phyloP scores from a whole-genome alignment of 148 eudicot genomes.

The Rhododendron williamsianum region DNA sequence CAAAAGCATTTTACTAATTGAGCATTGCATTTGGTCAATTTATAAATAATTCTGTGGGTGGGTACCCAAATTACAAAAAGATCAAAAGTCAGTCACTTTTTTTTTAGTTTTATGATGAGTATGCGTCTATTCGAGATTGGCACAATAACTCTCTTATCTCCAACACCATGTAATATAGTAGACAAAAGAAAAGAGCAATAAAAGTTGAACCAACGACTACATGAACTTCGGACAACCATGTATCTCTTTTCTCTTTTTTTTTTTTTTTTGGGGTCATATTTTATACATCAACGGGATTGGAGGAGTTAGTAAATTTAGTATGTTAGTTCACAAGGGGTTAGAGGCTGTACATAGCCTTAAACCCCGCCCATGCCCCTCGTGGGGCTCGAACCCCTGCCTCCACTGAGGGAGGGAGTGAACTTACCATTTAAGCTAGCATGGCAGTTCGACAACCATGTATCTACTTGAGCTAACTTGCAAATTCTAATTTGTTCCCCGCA shows the following conservation, averaged over 20 bases:
- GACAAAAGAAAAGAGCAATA: background rate
- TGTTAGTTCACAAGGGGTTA: no score
- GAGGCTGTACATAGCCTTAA: no score
- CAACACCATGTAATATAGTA: background rate
- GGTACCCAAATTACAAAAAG: background rate
- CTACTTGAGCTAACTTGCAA: background rate
- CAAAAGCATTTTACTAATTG: background rate
- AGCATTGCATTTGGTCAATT: background rate
- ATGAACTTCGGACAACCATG: background rate
- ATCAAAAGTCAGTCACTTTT: background rate
- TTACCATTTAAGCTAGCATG: no score
- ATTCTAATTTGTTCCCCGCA: background rate
- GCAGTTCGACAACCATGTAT: background rate
- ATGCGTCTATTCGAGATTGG: background rate
- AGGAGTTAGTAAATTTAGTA: no score
- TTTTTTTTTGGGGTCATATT: no score
- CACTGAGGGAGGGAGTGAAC: no score
- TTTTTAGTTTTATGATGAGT: background rate
- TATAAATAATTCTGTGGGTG: background rate
- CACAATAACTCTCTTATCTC: background rate
- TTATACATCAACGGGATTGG: no score
- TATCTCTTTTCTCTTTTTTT: no score
- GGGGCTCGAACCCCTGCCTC: no score
- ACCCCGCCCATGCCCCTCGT: no score
- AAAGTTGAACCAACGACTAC: background rate